Base-by-base conservation (phyloP, 305 asterid genomes). In the Plantago lanceolata region DNA sequence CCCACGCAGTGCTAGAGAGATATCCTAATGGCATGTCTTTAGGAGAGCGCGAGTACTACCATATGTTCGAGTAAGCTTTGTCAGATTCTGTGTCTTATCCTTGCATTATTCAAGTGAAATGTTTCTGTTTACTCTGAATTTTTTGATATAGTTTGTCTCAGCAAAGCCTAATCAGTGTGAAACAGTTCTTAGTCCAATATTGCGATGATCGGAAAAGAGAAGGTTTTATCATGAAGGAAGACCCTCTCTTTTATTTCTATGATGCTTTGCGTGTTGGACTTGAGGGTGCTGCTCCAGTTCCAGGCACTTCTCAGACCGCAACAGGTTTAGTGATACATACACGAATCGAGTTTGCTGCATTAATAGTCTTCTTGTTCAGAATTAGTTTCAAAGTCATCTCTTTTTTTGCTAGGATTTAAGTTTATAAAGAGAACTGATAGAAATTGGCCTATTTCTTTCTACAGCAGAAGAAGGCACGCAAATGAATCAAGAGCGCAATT, bases 1-100 rank as follows among this genome's bases (percentile, higher is more conserved):
- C 69, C 63, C 95, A 89, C 57, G 97, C 82, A 6, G 60, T 82
- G 65, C 67, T 85, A 24, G 81, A 80, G 69, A 81, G 61, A 72
- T 75, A 68, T 19, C 40, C 40, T 7, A 68, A 69, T 31, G 74
- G 64, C 14, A 9, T 37, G 28, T 43, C 83, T 19, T 37, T 79
- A 53, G 71, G 61, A 64, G 70, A 71, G 59, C 79, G 72, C 1
- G 79, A 78, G 66, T 85, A 61, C 70, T 85, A 61, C 70, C 71
- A 73, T 12, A 75, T 77, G 75, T 80, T 78, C 15, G 90, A 89
- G 97, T 89, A 74, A 74, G 84, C 19, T 15, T 29, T 4, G 16
- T 6, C 8, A 37, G 15, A 15, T 14, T 44, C 9, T 45, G 28
- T 8, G 11, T 21, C 35, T 48, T 68, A 19, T 7, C 11, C 2